Evolutionary conservation across 2,329 filamentous ascomycete species (phyloP).

Genomic region (Botrytis fragariae): DNA sequence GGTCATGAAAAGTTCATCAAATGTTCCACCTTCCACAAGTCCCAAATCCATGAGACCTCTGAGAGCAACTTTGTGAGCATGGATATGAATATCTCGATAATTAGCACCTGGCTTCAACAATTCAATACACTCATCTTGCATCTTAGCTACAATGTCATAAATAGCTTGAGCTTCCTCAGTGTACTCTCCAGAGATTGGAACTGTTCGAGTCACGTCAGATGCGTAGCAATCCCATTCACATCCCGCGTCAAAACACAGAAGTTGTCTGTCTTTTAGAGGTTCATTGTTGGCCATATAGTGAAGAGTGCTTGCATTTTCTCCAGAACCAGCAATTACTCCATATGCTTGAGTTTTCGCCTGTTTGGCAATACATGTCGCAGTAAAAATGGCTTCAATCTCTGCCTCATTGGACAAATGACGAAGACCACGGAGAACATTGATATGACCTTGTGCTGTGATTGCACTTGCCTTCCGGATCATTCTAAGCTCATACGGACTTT

Average conservation of each 20-base stretch:
- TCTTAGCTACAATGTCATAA: slow-evolving; percentile 73
- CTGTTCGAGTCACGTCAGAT: slow-evolving; percentile 84
- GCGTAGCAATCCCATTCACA: slow-evolving; percentile 84
- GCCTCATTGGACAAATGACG: slow-evolving; percentile 69
- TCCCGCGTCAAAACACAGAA: slow-evolving; percentile 83
- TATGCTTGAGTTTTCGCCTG: slow-evolving; percentile 81
- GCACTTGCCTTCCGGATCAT: slow-evolving; percentile 78
- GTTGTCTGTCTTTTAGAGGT: slow-evolving; percentile 64
- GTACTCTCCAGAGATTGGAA: slow-evolving; percentile 73
- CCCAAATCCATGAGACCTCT: slow-evolving; percentile 69
- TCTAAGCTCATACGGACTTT: slow-evolving; percentile 80
- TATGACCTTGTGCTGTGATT: slow-evolving; percentile 76
- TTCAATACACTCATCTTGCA: slow-evolving; percentile 75
- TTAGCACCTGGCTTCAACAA: slow-evolving; percentile 65
- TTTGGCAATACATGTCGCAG: slow-evolving; percentile 66
- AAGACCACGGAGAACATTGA: slow-evolving; percentile 65
- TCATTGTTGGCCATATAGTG: slow-evolving; percentile 85
- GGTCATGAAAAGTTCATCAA: slow-evolving; percentile 50
- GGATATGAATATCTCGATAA: slow-evolving; percentile 70
- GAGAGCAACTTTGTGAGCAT: slow-evolving; percentile 71
- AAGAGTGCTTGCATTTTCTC: slow-evolving; percentile 76
- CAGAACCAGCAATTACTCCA: slow-evolving; percentile 81
- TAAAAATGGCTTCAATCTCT: slow-evolving; percentile 77
- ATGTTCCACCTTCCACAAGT: slow-evolving; percentile 63
- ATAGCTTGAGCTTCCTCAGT: slow-evolving; percentile 67